phyloP scores from a whole-genome alignment of 2,329 filamentous ascomycete genomes.

The Cryphonectria nitschkei region DNA sequence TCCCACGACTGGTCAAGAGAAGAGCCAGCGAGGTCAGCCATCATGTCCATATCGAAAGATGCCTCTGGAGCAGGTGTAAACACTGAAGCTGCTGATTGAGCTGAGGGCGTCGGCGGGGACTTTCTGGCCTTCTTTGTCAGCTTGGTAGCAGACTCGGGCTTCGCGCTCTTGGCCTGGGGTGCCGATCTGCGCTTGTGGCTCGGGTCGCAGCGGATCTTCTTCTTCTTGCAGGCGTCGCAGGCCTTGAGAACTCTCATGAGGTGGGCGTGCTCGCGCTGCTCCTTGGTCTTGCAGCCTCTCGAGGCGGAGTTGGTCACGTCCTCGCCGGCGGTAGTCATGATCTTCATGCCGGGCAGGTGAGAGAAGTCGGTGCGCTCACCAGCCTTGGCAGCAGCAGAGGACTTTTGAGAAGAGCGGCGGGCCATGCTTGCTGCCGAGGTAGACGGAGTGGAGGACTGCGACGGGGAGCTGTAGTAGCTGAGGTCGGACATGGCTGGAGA shows the following conservation, averaged over 20 bases:
- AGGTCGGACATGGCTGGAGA: conserved; percentile 55
- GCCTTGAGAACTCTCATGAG: conserved; percentile 70
- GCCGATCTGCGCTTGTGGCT: conserved; percentile 57
- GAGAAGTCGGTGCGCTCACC: conserved; percentile 49
- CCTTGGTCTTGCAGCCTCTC: conserved; percentile 67
- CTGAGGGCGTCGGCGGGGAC: conserved; percentile 8
- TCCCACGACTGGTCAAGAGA: conserved; percentile 25
- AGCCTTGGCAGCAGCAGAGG: conserved; percentile 28
- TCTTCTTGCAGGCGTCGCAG: conserved; percentile 64
- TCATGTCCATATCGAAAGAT: conserved; percentile 29
- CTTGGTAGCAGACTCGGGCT: conserved; percentile 36
- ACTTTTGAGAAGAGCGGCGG: conserved; percentile 37
- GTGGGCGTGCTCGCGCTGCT: conserved; percentile 69
- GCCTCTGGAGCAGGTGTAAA: conserved; percentile 21
- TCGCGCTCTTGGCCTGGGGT: conserved; percentile 39
- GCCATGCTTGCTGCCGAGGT: conserved; percentile 31
- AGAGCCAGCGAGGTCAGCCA: conserved; percentile 10
- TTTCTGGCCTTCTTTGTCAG: conserved; percentile 49
- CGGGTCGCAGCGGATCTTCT: conserved; percentile 67
- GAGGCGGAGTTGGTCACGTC: conserved; percentile 67
- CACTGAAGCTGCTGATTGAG: conserved; percentile 1
- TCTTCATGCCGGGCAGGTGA: conserved; percentile 65
- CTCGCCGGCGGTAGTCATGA: conserved; percentile 64
- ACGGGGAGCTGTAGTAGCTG: conserved; percentile 47
- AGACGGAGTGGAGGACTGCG: conserved; percentile 29